Percentiles rank a stretch among this genome's conserved stretches.
Evolutionary conservation across 257 asterid genomes (phyloP).

Genomic region (Penstemon newberryi): DNA sequence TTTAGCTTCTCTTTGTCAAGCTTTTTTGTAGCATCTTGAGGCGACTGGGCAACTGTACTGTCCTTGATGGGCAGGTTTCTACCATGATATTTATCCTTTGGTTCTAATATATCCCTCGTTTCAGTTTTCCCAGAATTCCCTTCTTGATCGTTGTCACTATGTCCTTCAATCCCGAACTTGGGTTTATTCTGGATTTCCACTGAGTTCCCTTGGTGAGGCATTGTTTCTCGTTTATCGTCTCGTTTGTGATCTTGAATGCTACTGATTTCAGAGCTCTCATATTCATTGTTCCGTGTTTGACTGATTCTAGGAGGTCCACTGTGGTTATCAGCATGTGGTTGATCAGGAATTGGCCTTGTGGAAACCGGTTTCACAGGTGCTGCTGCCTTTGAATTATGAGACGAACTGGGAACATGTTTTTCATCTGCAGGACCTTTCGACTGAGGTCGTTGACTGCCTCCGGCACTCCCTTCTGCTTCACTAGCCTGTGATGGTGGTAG

Average conservation of each 20-base stretch:
- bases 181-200: conserved; percentile 36
- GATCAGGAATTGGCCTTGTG: conserved; percentile 39
- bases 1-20: conserved; percentile 71
- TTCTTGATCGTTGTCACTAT: conserved; percentile 37
- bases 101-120: conserved; percentile 44
- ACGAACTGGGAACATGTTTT: conserved; percentile 41
- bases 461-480: conserved; percentile 81
- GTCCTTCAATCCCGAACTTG: conserved; percentile 36
- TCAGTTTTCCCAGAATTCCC: conserved; percentile 46
- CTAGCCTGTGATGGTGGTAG: conserved; percentile 65
- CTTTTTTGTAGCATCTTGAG: conserved; percentile 51
- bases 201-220: conserved; percentile 36
- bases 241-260: conserved; percentile 25
- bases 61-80: conserved; percentile 42
- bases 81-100: conserved; percentile 48
- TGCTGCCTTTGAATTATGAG: conserved; percentile 45
- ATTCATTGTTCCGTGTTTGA: conserved; percentile 37
- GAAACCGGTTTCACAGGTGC: conserved; percentile 49
- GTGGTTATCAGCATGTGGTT: conserved; percentile 33
- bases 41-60: conserved; percentile 46
- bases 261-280: conserved; percentile 33
- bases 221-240: conserved; percentile 42
- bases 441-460: conserved; percentile 58
- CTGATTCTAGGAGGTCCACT: conserved; percentile 31
- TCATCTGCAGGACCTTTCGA: conserved; percentile 52